phyloP scores from a whole-genome alignment of 2,329 filamentous ascomycete genomes.

The Calonectria montana region DNA sequence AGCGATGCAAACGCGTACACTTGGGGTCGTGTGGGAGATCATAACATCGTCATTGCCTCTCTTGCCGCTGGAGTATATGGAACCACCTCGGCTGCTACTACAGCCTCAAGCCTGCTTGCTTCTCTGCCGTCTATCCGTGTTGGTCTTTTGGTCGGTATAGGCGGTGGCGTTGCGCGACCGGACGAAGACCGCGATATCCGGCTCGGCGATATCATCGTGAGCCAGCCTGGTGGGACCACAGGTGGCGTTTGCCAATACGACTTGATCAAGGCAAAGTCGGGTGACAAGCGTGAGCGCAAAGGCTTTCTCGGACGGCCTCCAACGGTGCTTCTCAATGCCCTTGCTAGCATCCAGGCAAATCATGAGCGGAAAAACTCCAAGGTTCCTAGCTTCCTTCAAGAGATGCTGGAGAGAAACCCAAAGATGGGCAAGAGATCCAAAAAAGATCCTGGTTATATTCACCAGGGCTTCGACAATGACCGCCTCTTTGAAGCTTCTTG shows the following conservation, averaged over 20 bases:
- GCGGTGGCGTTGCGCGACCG: constrained; percentile 48
- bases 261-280: constrained; percentile 23
- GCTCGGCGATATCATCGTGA: constrained; percentile 41
- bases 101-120: no score
- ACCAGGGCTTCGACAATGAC: neutral
- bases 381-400: constrained; percentile 2
- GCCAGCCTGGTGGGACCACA: constrained; percentile 19
- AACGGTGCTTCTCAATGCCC: constrained; percentile 16
- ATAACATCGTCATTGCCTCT: constrained; percentile 41
- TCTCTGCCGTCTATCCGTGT: constrained; percentile 23
- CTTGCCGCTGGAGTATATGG: constrained; percentile 33
- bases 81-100: constrained; percentile 19
- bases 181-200: constrained; percentile 31
- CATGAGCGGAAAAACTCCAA: constrained; percentile 16
- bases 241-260: constrained; percentile 33
- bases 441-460: neutral
- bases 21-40: constrained; percentile 6
- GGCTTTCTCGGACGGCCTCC: constrained; percentile 27
- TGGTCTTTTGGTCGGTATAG: constrained; percentile 49
- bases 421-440: neutral
- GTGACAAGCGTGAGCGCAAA: neutral
- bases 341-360: constrained; percentile 22
- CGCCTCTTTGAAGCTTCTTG: neutral
- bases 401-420: constrained; percentile 4
- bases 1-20: neutral